Evolutionary conservation across 2,329 filamentous ascomycete genomes (phyloP).

Genomic region (Elsinoe australis): DNA sequence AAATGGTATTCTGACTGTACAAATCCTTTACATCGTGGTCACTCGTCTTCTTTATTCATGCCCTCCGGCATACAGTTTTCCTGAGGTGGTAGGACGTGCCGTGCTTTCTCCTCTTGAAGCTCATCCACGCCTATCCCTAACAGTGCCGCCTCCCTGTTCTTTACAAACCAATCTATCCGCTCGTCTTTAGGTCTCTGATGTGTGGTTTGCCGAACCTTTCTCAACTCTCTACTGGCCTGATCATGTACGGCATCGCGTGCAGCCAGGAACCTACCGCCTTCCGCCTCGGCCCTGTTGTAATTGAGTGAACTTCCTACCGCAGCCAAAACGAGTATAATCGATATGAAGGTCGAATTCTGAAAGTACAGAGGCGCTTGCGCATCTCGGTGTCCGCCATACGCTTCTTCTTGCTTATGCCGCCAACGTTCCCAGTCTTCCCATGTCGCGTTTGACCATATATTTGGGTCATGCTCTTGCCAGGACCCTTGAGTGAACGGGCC

Average conservation of each 20-base stretch:
- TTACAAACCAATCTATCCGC: constrained; percentile 69
- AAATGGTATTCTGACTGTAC: not conserved
- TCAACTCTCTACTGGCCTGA: constrained; percentile 55
- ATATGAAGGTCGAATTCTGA: constrained; percentile 70
- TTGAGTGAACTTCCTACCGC: constrained; percentile 65
- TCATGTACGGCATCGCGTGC: constrained; percentile 60
- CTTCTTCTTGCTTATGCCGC: constrained; percentile 43
- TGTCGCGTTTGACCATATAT: constrained; percentile 67
- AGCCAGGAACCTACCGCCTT: constrained; percentile 56
- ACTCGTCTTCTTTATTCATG: constrained; percentile 14
- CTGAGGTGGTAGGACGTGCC: constrained; percentile 38
- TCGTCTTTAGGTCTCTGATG: constrained; percentile 41
- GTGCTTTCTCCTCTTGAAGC: constrained; percentile 39
- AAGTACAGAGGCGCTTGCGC: constrained; percentile 55
- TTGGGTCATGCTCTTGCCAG: constrained; percentile 35
- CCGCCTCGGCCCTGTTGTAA: constrained; percentile 58
- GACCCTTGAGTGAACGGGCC: constrained; percentile 29
- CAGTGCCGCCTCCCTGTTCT: constrained; percentile 56
- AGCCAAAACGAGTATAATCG: constrained; percentile 62
- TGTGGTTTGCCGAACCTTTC: constrained; percentile 46
- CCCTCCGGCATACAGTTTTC: constrained; percentile 41
- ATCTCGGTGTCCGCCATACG: constrained; percentile 27
- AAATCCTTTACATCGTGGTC: not conserved
- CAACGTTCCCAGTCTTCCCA: constrained; percentile 96
- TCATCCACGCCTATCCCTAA: constrained; percentile 36